phyloP scores from a whole-genome alignment of 345 rosid species.

The Populus tremula region DNA sequence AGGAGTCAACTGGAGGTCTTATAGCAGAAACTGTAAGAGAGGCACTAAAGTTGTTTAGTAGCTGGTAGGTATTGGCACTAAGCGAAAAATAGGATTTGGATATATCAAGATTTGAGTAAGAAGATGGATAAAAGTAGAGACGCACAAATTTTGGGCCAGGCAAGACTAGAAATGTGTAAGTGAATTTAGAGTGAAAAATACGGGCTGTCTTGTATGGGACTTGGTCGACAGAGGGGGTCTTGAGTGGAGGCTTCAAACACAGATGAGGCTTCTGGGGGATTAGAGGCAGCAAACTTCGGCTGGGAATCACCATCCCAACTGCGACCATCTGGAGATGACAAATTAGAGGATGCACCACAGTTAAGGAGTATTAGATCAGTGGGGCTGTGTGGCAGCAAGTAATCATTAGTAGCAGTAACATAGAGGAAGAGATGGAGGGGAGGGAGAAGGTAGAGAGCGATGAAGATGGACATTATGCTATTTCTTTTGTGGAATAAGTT shows the following conservation, averaged over 20 bases:
- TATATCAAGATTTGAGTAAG: no score
- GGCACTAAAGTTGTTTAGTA: no score
- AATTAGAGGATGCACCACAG: conserved; percentile 17
- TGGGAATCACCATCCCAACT: conserved; percentile 27
- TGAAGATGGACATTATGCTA: no score
- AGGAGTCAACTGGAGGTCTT: no score
- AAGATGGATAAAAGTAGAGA: conserved; percentile 21
- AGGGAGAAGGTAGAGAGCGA: background rate
- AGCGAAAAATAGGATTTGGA: no score
- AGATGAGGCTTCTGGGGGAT: background rate
- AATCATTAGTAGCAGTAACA: background rate
- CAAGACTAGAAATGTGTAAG: conserved; percentile 29
- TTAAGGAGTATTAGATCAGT: conserved; percentile 15
- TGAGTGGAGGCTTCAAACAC: background rate
- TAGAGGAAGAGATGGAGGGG: background rate
- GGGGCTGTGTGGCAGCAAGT: background rate
- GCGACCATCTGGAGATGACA: background rate
- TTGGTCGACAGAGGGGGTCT: background rate
- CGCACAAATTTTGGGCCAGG: conserved; percentile 37
- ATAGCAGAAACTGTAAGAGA: no score
- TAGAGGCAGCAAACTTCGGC: conserved; percentile 11
- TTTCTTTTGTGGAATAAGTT: no score
- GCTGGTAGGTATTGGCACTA: no score
- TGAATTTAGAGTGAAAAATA: conserved; percentile 21
- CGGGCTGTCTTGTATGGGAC: conserved; percentile 28